Percentiles rank a stretch among this genome's conserved stretches.
Conservation (phyloP, 2,329 filamentous ascomycete species). For the Pseudogymnoascus verrucosus region DNA sequence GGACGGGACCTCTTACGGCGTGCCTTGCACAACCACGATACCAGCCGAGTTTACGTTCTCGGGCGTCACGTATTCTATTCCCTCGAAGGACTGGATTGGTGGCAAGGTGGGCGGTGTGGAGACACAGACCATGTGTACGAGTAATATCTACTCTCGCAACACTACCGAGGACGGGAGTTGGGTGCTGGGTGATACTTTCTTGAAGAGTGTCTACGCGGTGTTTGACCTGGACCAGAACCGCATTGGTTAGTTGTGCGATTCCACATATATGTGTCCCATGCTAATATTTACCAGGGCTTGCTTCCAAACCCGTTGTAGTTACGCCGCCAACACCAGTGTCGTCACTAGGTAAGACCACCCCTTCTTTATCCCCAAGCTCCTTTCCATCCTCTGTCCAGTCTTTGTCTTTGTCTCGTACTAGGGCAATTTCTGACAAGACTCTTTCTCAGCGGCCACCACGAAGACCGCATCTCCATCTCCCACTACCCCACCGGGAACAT, state of each 20-base stretch:
- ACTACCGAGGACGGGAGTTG: conserved; percentile 55
- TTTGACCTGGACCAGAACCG: conserved; percentile 66
- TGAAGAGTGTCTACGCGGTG: conserved; percentile 84
- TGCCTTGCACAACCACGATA: conserved; percentile 63
- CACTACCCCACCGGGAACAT: background rate
- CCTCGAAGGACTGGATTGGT: conserved; percentile 62
- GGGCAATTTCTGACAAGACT: background rate
- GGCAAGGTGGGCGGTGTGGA: conserved; percentile 25
- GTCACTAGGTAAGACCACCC: conserved; percentile 7
- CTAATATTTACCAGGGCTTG: conserved; percentile 19
- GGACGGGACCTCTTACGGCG: conserved; percentile 55
- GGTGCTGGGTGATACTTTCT: conserved; percentile 77
- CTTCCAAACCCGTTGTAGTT: conserved; percentile 13
- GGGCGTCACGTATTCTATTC: conserved; percentile 57
- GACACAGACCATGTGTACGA: conserved; percentile 45
- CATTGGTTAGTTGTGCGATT: conserved; percentile 45
- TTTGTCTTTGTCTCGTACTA: conserved; percentile 3
- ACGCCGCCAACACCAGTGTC: conserved; percentile 14
- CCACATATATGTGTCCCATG: background rate
- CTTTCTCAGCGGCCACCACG: background rate
- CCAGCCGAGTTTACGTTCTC: conserved; percentile 60
- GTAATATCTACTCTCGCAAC: conserved; percentile 66
- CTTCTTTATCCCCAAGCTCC: background rate
- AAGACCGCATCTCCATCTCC: background rate
- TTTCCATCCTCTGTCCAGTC: background rate